These are phyloP conservation scores for Colletotrichum paranaense DNA, from an alignment of 2,329 filamentous ascomycete genomes.

Conservation along the genomic window DNA sequence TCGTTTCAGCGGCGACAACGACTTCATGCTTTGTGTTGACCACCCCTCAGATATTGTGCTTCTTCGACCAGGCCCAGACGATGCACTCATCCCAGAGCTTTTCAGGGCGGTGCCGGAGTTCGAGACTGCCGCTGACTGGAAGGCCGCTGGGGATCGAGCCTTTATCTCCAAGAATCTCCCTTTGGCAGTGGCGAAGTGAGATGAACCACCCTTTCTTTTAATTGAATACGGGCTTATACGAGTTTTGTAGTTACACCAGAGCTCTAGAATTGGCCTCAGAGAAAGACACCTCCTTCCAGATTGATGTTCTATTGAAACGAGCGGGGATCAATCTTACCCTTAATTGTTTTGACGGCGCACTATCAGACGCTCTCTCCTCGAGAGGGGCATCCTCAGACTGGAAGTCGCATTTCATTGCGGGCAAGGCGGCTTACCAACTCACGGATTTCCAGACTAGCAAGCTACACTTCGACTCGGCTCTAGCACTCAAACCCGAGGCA, in stretches of 20 bases:
- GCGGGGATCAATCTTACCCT: slow-evolving; percentile 47
- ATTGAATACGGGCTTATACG: background rate
- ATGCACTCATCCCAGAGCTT: slow-evolving; percentile 17
- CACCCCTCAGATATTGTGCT: slow-evolving; percentile 48
- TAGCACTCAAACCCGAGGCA: slow-evolving; percentile 38
- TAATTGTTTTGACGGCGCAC: slow-evolving; percentile 46
- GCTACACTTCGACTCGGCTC: slow-evolving; percentile 40
- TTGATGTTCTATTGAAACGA: slow-evolving; percentile 43
- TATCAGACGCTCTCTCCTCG: slow-evolving; percentile 46
- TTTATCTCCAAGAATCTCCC: slow-evolving; percentile 46
- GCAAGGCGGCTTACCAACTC: slow-evolving; percentile 48
- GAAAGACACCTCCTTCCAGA: slow-evolving; percentile 36
- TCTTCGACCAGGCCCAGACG: slow-evolving; percentile 41
- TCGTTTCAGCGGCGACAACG: slow-evolving; percentile 43
- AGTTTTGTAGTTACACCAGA: slow-evolving; percentile 44
- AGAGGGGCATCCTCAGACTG: slow-evolving; percentile 41
- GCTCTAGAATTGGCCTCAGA: slow-evolving; percentile 41
- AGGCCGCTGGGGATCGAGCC: slow-evolving; percentile 36
- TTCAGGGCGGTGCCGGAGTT: slow-evolving; percentile 20
- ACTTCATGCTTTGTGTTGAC: slow-evolving; percentile 49
- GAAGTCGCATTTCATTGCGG: slow-evolving; percentile 48
- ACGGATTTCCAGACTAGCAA: slow-evolving; percentile 42
- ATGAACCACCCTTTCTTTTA: fast-evolving
- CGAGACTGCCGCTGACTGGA: slow-evolving; percentile 34
- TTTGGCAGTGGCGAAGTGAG: slow-evolving; percentile 46